These are phyloP conservation scores for Microbotryum scabiosae DNA, from an alignment of 1,284 basidiomycete genomes.

Conservation along the genomic window DNA sequence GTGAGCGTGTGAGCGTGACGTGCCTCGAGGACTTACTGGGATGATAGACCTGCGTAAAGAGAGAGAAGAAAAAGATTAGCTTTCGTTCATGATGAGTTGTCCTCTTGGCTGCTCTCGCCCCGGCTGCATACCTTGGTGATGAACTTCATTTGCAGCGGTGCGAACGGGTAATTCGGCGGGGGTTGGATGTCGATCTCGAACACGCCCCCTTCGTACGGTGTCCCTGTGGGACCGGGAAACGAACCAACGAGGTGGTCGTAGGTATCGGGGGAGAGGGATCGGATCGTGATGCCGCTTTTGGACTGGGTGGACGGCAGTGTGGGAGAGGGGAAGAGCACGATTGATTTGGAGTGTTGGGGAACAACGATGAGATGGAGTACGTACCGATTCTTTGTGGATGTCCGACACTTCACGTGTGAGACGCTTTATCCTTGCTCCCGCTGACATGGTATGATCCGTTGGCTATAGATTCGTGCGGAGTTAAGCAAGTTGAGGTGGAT, in stretches of 20 bases:
- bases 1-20: too few species aligned
- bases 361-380: background rate
- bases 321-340: background rate
- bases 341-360: too few species aligned
- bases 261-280: constrained; percentile 46
- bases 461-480: background rate
- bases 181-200: constrained; percentile 62
- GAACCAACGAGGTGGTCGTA: constrained; percentile 81
- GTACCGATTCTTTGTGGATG: constrained; percentile 13
- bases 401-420: constrained; percentile 19
- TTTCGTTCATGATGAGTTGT: constrained; percentile 32
- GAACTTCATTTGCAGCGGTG: constrained; percentile 98
- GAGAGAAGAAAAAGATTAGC: background rate
- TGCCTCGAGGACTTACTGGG: constrained; percentile 52
- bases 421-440: constrained; percentile 11
- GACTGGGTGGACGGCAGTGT: background rate
- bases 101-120: background rate
- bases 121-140: constrained; percentile 51
- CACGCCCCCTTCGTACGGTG: constrained; percentile 85
- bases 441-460: background rate
- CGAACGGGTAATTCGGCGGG: constrained; percentile 70
- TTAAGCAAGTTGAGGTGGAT: too few species aligned
- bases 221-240: constrained; percentile 79
- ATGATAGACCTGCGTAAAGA: constrained; percentile 71
- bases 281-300: constrained; percentile 16